Conservation (phyloP, 495 filamentous ascomycete genomes). For the Hyaloscypha finlandica region DNA sequence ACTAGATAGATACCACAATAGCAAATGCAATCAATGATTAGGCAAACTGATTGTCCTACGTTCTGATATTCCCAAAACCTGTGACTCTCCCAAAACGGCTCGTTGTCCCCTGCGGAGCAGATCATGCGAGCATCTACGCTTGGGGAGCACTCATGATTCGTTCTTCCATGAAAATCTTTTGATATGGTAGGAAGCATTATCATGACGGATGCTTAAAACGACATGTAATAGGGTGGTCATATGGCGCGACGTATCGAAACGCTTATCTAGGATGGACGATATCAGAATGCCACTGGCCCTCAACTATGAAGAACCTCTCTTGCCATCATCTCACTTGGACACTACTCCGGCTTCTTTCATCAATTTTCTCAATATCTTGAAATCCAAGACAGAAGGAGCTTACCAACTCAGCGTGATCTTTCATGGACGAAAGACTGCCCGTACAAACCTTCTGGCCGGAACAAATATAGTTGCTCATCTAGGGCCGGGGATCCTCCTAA, state of each 20-base stretch:
- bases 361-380: background rate
- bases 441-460: background rate
- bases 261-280: background rate
- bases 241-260: too few relatives aligned
- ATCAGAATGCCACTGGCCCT: background rate
- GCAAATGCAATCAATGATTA: background rate
- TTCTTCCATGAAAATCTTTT: too few relatives aligned
- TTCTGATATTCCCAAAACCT: background rate
- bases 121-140: background rate
- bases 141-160: background rate
- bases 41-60: background rate
- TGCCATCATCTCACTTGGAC: background rate
- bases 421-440: background rate
- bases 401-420: background rate
- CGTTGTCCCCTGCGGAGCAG: background rate
- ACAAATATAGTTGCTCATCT: background rate
- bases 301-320: background rate
- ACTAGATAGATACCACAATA: constrained; percentile 5
- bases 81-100: background rate
- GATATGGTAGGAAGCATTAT: too few relatives aligned
- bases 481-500: background rate
- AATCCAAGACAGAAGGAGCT: background rate
- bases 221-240: too few relatives aligned
- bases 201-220: too few relatives aligned
- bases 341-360: background rate